phyloP scores from a whole-genome alignment of 75 land plant genomes.

The Selaginella tamariscina region DNA sequence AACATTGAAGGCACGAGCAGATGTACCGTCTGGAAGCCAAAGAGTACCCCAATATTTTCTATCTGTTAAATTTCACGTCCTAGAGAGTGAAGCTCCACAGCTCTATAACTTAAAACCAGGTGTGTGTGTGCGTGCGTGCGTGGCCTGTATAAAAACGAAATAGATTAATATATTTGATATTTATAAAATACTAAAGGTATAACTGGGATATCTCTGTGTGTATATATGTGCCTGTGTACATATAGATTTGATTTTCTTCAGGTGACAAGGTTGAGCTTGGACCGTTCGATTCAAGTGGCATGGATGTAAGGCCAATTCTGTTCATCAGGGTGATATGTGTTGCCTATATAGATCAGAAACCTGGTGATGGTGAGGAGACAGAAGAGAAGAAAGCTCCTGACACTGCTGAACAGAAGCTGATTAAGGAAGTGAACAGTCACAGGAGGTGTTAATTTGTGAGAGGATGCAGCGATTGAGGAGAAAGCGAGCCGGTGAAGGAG shows the following conservation, averaged over 20 bases:
- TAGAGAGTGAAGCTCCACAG: slow-evolving; percentile 11
- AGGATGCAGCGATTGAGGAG: too few species aligned
- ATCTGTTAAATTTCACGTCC: slow-evolving; percentile 32
- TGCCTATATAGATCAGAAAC: too few species aligned
- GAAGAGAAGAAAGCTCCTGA: too few species aligned
- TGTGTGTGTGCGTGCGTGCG: slow-evolving; percentile 1
- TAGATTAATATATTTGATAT: neutral
- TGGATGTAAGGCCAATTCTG: slow-evolving; percentile 30
- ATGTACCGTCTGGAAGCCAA: slow-evolving; percentile 29
- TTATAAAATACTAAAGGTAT: neutral
- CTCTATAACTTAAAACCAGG: slow-evolving; percentile 23
- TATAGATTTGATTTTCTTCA: neutral
- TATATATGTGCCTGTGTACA: neutral
- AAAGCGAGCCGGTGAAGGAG: too few species aligned
- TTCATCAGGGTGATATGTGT: too few species aligned
- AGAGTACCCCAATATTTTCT: slow-evolving; percentile 28
- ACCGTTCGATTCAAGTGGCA: slow-evolving; percentile 22
- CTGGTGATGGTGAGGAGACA: too few species aligned
- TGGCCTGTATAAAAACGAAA: too few species aligned
- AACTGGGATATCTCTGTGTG: neutral
- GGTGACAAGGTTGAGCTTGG: slow-evolving; percentile 32
- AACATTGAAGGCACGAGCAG: slow-evolving; percentile 29
- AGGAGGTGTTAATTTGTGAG: too few species aligned
- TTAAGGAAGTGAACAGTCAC: too few species aligned
- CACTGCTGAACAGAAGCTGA: too few species aligned